Percentiles rank a stretch among this genome's conserved stretches.
These are phyloP conservation scores for Choricystis sp. DNA, from an alignment of 139 green algal species.

Conservation along the genomic window DNA sequence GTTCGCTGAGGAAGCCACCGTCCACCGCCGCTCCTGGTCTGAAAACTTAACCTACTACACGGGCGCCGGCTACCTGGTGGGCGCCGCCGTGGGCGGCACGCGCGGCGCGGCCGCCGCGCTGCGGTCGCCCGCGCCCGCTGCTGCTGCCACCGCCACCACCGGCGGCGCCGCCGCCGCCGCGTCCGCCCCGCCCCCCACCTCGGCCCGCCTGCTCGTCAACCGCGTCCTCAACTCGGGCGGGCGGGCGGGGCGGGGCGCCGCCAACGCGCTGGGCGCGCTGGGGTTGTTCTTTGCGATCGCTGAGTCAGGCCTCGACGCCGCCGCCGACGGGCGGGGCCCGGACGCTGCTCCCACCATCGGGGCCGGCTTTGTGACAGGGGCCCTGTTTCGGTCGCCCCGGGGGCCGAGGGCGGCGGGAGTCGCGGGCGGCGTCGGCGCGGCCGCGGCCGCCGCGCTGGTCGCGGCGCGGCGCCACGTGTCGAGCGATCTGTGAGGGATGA, in stretches of 20 bases:
- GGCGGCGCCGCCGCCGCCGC: constrained; percentile 1
- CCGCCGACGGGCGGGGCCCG: constrained; percentile 35
- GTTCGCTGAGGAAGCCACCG: constrained; percentile 65
- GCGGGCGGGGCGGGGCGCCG: constrained; percentile 26
- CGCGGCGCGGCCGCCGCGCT: constrained; percentile 17
- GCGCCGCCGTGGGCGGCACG: constrained; percentile 26
- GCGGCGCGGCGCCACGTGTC: constrained; percentile 23
- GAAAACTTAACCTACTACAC: constrained; percentile 87
- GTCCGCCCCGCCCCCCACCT: constrained; percentile 14
- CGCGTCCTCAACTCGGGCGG: constrained; percentile 57
- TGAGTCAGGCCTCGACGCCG: constrained; percentile 37
- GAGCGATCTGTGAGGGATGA: constrained; percentile 4
- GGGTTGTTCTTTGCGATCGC: constrained; percentile 54
- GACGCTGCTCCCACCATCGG: constrained; percentile 35
- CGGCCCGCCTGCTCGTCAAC: constrained; percentile 46
- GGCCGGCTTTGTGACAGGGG: constrained; percentile 47
- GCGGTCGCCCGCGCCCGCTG: constrained; percentile 7
- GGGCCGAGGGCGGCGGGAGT: constrained; percentile 47
- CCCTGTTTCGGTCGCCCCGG: constrained; percentile 47
- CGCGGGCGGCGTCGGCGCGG: constrained; percentile 39
- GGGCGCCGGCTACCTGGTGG: constrained; percentile 58
- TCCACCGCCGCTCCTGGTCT: constrained; percentile 50
- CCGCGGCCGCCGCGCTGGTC: constrained; percentile 28
- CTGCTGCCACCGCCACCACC: constrained; percentile 4
- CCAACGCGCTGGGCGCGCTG: constrained; percentile 55